These are phyloP conservation scores for Priceomyces fermenticarens DNA, from an alignment of 805 yeast species.

Conservation along the genomic window DNA sequence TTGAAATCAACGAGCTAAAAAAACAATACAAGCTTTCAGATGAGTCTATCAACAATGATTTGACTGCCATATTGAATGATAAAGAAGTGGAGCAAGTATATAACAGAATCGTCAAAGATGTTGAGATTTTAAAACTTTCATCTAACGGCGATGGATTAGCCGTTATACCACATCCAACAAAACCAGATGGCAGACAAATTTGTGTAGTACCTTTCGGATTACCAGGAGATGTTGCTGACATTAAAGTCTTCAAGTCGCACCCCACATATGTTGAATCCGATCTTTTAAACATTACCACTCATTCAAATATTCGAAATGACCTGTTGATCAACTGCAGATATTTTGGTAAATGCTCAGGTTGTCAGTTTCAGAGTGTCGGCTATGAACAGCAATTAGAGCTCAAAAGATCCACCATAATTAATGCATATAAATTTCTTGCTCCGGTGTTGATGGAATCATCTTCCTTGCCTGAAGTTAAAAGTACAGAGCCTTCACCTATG, in stretches of 20 bases:
- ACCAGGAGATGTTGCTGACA: conserved; percentile 76
- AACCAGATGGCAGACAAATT: conserved; percentile 47
- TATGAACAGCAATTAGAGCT: conserved; percentile 71
- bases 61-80: conserved; percentile 63
- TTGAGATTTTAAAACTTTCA: conserved; percentile 54
- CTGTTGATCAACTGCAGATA: conserved; percentile 69
- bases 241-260: conserved; percentile 75
- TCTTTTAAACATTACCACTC: conserved; percentile 47
- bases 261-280: conserved; percentile 75
- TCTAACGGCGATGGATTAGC: conserved; percentile 91
- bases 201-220: conserved; percentile 82
- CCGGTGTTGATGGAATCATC: conserved; percentile 43
- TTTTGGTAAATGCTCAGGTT: conserved; percentile 92
- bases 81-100: conserved; percentile 42
- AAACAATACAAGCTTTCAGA: conserved; percentile 37
- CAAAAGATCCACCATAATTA: conserved; percentile 70
- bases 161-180: conserved; percentile 57
- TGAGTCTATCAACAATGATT: conserved; percentile 60
- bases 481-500: conserved; percentile 74
- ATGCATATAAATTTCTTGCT: conserved; percentile 80
- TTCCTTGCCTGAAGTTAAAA: conserved; percentile 56
- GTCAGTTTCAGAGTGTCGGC: conserved; percentile 81
- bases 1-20: conserved; percentile 65
- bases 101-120: conserved; percentile 58
- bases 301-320: conserved; percentile 46